A percentile compares a stretch with the other conserved stretches of the same genome.
These are phyloP conservation scores for Backusella psychrophila DNA, from an alignment of 192 early-diverging fungal species.

Conservation along the genomic window DNA sequence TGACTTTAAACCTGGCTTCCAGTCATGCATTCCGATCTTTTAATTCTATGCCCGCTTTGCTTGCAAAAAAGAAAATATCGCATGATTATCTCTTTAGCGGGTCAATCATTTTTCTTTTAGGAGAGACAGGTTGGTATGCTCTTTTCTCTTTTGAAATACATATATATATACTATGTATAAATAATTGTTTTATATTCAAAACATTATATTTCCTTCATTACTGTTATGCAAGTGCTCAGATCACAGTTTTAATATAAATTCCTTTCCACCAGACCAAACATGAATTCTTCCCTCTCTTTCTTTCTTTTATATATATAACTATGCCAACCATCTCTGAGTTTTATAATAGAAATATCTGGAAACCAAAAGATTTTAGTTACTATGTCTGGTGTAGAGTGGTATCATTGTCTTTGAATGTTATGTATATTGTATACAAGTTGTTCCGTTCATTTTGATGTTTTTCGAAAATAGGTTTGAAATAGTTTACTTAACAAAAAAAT, in stretches of 20 bases:
- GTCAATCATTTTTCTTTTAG: too few relatives aligned
- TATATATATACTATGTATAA: neutral
- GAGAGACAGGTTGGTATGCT: too few relatives aligned
- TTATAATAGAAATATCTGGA: neutral
- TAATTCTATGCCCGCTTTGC: neutral
- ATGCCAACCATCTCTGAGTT: neutral
- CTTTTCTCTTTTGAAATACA: too few relatives aligned
- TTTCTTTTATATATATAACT: neutral
- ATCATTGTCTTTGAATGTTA: neutral
- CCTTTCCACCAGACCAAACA: neutral
- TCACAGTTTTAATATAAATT: neutral
- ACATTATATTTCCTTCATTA: neutral
- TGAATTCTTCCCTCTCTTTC: neutral
- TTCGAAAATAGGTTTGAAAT: neutral
- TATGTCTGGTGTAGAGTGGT: slow-evolving; percentile 12
- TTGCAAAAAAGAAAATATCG: neutral
- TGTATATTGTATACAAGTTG: neutral
- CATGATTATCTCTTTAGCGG: neutral
- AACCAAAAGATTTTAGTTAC: neutral
- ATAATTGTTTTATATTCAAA: neutral
- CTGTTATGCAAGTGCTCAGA: neutral
- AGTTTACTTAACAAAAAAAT: neutral
- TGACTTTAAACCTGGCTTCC: neutral
- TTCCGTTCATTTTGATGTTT: neutral
- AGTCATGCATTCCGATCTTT: neutral